Evolutionary conservation across 495 filamentous ascomycete genomes (phyloP).

Genomic region (Penicillium macrosclerotiorum): DNA sequence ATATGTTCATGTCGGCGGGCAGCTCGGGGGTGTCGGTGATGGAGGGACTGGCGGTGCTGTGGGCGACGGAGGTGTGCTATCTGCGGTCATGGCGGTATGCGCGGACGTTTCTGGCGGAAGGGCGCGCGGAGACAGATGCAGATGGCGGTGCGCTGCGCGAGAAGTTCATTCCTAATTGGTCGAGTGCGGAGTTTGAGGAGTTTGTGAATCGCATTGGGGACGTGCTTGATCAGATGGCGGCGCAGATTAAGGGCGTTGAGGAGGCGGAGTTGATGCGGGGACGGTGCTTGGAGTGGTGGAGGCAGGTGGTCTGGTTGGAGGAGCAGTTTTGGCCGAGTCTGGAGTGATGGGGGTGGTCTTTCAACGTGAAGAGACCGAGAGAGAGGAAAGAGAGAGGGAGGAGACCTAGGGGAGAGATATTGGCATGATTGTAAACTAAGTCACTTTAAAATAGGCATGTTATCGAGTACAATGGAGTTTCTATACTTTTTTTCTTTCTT

Average conservation of each 20-base stretch:
- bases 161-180: conserved; percentile 68
- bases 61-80: conserved; percentile 70
- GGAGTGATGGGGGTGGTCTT: background rate
- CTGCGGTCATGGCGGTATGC: conserved; percentile 59
- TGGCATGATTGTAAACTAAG: no score
- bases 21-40: conserved; percentile 47
- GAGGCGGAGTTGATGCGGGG: conserved; percentile 29
- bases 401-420: no score
- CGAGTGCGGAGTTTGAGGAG: conserved; percentile 52
- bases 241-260: conserved; percentile 36
- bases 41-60: conserved; percentile 68
- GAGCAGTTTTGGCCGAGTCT: conserved; percentile 40
- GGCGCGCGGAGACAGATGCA: conserved; percentile 32
- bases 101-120: conserved; percentile 23
- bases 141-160: conserved; percentile 62
- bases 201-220: conserved; percentile 51
- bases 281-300: conserved; percentile 46
- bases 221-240: conserved; percentile 45
- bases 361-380: no score
- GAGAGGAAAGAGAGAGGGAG: no score
- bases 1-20: conserved; percentile 53
- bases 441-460: no score
- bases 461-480: no score
- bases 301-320: conserved; percentile 54
- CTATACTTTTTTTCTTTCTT: no score